Evolutionary conservation across 2,329 filamentous ascomycete species (phyloP).

Genomic region (Penicillium sp.): DNA sequence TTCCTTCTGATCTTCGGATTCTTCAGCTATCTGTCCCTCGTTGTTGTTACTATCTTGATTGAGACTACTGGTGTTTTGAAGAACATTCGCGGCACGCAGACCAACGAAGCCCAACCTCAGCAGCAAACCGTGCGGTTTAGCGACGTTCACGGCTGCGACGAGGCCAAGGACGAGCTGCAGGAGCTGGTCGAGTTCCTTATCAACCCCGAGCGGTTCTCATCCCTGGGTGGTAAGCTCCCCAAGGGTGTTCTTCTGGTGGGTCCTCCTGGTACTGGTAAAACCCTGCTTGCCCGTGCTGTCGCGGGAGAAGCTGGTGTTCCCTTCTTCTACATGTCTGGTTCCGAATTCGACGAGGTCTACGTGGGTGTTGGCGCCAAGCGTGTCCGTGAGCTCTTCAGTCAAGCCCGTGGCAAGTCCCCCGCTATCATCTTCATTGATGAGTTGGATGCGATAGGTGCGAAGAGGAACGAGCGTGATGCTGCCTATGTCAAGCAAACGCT

Average conservation of each 20-base stretch:
- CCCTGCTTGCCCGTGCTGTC: slow-evolving; percentile 89
- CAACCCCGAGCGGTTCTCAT: slow-evolving; percentile 90
- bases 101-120: slow-evolving; percentile 87
- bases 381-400: slow-evolving; percentile 86
- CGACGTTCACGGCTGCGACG: slow-evolving; percentile 96
- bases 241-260: slow-evolving; percentile 96
- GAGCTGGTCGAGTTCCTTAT: slow-evolving; percentile 96
- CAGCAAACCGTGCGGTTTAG: slow-evolving; percentile 88
- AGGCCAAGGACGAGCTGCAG: slow-evolving; percentile 96
- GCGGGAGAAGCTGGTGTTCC: slow-evolving; percentile 96
- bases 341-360: slow-evolving; percentile 97
- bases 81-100: slow-evolving; percentile 72
- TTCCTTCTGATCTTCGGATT: slow-evolving; percentile 80
- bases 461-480: slow-evolving; percentile 88
- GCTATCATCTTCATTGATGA: slow-evolving; percentile 96
- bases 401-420: slow-evolving; percentile 83
- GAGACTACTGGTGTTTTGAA: slow-evolving; percentile 80
- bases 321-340: slow-evolving; percentile 99
- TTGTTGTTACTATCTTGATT: slow-evolving; percentile 78
- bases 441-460: slow-evolving; percentile 90
- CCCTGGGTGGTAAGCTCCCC: slow-evolving; percentile 91
- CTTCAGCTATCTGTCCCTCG: slow-evolving; percentile 76
- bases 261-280: slow-evolving; percentile 97
- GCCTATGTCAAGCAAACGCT: slow-evolving; percentile 97
- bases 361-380: slow-evolving; percentile 96